Conservation (phyloP, 2,329 filamentous ascomycete species). For the Penicillium crustosum region DNA sequence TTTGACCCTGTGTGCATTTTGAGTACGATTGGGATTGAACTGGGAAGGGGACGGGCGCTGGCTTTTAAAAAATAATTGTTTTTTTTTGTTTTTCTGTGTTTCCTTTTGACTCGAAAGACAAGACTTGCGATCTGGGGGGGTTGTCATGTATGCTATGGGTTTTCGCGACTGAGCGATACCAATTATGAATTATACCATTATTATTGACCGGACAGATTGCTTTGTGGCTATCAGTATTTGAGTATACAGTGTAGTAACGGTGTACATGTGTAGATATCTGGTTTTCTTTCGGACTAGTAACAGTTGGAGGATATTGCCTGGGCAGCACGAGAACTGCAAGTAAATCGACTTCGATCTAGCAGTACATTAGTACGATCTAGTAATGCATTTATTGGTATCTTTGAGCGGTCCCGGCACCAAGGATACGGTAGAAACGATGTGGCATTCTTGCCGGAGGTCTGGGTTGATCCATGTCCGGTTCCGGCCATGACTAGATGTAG, state of each 20-base stretch:
- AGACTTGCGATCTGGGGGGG: conserved; percentile 6
- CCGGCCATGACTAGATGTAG: neutral
- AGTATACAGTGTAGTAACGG: neutral
- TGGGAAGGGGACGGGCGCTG: neutral
- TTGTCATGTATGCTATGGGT: conserved; percentile 8
- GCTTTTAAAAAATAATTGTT: conserved; percentile 3
- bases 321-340: neutral
- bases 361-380: neutral
- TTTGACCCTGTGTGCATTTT: neutral
- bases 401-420: neutral
- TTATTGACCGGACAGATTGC: neutral
- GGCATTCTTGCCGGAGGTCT: neutral
- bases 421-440: neutral
- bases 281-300: neutral
- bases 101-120: conserved; percentile 6
- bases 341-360: neutral
- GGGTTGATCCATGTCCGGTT: neutral
- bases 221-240: neutral
- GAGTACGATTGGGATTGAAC: neutral
- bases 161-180: neutral
- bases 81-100: neutral
- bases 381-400: neutral
- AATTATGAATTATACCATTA: conserved; percentile 7
- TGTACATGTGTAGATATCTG: neutral
- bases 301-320: neutral